Conservation (phyloP, 2,329 filamentous ascomycete genomes). For the Diaporthe sp. region DNA sequence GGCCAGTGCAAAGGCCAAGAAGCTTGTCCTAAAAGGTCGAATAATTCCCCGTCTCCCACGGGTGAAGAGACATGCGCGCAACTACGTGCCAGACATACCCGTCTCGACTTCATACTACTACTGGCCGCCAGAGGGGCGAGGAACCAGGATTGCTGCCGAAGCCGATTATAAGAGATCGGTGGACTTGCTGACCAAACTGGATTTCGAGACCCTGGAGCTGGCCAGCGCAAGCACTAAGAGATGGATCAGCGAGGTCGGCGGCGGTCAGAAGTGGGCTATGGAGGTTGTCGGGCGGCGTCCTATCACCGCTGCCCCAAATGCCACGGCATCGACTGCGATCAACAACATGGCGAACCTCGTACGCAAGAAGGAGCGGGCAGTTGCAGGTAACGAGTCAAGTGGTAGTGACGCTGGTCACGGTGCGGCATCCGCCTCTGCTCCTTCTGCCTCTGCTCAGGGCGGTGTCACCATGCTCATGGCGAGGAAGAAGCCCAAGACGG, state of each 20-base stretch:
- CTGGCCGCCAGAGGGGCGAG: conserved; percentile 74
- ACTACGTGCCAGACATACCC: conserved; percentile 63
- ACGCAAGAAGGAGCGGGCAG: conserved; percentile 50
- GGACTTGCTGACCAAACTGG: conserved; percentile 78
- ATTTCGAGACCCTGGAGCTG: conserved; percentile 76
- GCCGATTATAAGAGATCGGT: conserved; percentile 75
- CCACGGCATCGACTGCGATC: conserved; percentile 43
- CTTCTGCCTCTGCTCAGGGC: conserved; percentile 28
- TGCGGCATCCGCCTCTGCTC: conserved; percentile 20
- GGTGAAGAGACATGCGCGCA: conserved; percentile 70
- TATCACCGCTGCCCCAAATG: not conserved
- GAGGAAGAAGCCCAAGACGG: conserved; percentile 32
- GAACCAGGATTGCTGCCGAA: conserved; percentile 73
- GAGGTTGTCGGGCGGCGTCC: conserved; percentile 57
- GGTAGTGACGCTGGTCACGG: not conserved
- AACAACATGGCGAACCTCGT: conserved; percentile 64
- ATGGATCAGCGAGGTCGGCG: conserved; percentile 77
- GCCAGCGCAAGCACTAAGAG: conserved; percentile 74
- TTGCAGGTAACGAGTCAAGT: conserved; percentile 54
- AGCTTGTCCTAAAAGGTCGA: conserved; percentile 65
- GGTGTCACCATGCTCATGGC: conserved; percentile 33
- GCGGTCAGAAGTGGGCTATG: conserved; percentile 65
- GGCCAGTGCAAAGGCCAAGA: conserved; percentile 55
- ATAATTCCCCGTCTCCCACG: conserved; percentile 75
- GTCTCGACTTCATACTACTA: conserved; percentile 71